Evolutionary conservation across 208 protist genomes (phyloP).

Genomic region (Strigomonas galati): DNA sequence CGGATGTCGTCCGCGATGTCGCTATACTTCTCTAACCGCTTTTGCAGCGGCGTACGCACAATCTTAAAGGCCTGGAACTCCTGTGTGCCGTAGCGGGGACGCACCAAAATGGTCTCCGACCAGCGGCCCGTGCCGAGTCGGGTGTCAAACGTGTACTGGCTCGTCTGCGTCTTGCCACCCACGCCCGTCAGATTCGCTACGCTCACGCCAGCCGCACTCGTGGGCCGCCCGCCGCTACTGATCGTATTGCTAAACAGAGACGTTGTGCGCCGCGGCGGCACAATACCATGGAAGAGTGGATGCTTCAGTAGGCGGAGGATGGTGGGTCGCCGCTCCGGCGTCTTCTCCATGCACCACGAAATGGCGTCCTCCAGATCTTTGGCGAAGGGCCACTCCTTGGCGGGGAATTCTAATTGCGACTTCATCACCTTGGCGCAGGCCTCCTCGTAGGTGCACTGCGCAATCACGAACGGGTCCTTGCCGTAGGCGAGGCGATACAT

Average conservation of each 20-base stretch:
- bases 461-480: slow-evolving; percentile 51
- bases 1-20: slow-evolving; percentile 22
- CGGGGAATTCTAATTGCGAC: slow-evolving; percentile 38
- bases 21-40: slow-evolving; percentile 21
- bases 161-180: slow-evolving; percentile 15
- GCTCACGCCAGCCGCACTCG: not conserved
- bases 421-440: slow-evolving; percentile 36
- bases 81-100: slow-evolving; percentile 36
- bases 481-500: slow-evolving; percentile 85
- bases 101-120: slow-evolving; percentile 63
- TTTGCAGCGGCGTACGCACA: slow-evolving; percentile 42
- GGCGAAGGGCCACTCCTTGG: slow-evolving; percentile 41
- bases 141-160: slow-evolving; percentile 50
- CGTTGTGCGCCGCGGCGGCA: slow-evolving; percentile 17
- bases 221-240: too few relatives aligned
- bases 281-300: slow-evolving; percentile 42
- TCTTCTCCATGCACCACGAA: slow-evolving; percentile 46
- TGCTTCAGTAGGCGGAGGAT: slow-evolving; percentile 54
- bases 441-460: slow-evolving; percentile 48
- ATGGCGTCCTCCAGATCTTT: slow-evolving; percentile 55
- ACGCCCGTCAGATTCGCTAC: slow-evolving; percentile 10
- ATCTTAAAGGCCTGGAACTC: slow-evolving; percentile 69
- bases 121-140: slow-evolving; percentile 44
- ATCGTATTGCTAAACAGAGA: slow-evolving; percentile 13
- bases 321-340: slow-evolving; percentile 43